Evolutionary conservation across 768 basidiomycete species (phyloP), one percentile per base, ranked within the genome.

Genomic region (Lactarius pseudohatsudake): DNA sequence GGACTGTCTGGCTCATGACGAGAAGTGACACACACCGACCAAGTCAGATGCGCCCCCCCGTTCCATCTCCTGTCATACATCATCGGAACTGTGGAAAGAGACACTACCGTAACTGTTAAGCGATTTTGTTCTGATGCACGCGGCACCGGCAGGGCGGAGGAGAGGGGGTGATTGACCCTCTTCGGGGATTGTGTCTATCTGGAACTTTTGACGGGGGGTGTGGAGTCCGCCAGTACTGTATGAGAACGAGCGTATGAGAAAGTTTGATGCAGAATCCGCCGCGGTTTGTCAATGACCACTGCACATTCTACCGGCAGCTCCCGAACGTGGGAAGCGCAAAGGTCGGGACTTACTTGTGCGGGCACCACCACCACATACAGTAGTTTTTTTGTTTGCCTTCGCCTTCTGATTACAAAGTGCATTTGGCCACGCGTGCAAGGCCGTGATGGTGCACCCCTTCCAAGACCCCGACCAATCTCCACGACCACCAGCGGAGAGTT

Each of bases 311-410:
- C n/a, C 56, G 56, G 56, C 34, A 20, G 32, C 11, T 32, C 56
- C 56, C 56, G 56, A n/a, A 18, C 56, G 56, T 36, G 56, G 56
- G 56, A 36, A 34, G 56, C 56, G 34, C 34, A 57, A 36, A 22
- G 34, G 56, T 20, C 34, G 50, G 30, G 34, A 34, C 56, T 57
- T 16, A 36, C 56, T 32, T 20, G 32, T 22, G 2, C 20, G 32
- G 11, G 55, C 30, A 32, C 32, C 32, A 32, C 30, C 30, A 30
- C 32, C 32, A n/a, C 50, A 26, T 26, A 53, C 5, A 53, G 50
- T 13, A 26, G 50, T 53, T 26, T 50, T 26, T 47, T 16, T 41
- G n/a, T 45, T 45, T 45, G 20, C 13, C 26, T 28, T 53, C 50
- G 20, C 13, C 26, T 28, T 53, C 50, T 53, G 50, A 53, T 53